Evolutionary conservation across 306 rosid species (phyloP), one percentile per base, ranked within the genome.

Genomic region (Cucurbita ficifolia): DNA sequence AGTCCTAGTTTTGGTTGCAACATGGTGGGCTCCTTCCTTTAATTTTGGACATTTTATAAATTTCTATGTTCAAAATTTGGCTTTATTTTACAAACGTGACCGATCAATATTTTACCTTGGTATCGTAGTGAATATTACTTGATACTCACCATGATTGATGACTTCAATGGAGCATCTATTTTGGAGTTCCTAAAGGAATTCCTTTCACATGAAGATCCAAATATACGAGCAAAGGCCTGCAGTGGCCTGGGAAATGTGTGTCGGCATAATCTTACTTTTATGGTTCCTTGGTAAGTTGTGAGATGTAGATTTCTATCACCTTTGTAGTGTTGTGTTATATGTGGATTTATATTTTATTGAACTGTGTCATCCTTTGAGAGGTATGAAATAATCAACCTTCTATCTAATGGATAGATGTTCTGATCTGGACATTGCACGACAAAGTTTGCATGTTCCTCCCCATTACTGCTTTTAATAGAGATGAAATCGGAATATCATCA

Each of bases 231-330:
- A 50, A 94, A 94, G 84, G 82, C 96, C 52, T 94, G 98, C 81
- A 90, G 97, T 82, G 98, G 95, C 80, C 87, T 94, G 56, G 98
- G 98, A 74, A 94, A 94, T 78, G 89, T 94, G 98, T 94, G 97
- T 79, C 89, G 98, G 51, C 97, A 94, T 81, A 90, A 86, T 88
- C 96, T 76, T 86, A 79, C 79, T 94, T 90, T 77, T 94, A 90
- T 72, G 79, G 70, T 74, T 79, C 84, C 70, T 85, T 94, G 24
- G 98, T 94, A 85, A 82, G 84, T 73, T 29, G 40, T 36, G 74
- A 78, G 42, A 13, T 55, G 29, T 59, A 12, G 16, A 57, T 58
- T 48, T 33, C 80, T 51, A 69, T 76, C 35, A 19, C 10, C 33
- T 50, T 70, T 50, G 70, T 74, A 69, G n/a, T n/a, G 24, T 21